phyloP scores from a whole-genome alignment of 176 grass and related monocot species.

The Neostapfia colusana region DNA sequence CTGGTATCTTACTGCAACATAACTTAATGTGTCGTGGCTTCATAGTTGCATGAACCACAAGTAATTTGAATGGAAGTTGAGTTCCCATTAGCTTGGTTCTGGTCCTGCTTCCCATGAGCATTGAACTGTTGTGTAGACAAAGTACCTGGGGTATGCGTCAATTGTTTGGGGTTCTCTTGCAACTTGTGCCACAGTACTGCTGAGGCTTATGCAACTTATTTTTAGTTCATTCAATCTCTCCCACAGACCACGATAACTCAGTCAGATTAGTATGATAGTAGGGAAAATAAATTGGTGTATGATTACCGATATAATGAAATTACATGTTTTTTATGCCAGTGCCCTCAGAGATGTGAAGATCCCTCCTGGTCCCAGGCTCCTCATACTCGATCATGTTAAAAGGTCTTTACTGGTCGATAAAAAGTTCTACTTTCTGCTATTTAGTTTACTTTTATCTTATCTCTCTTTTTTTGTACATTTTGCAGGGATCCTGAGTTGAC shows the following conservation, averaged over 20 bases:
- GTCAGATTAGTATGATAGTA: neutral
- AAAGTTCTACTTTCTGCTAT: slow-evolving; percentile 3
- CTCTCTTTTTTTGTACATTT: slow-evolving; percentile 5
- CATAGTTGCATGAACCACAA: neutral
- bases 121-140: neutral
- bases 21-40: neutral
- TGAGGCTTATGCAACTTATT: neutral
- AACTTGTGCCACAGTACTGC: neutral
- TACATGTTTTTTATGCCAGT: slow-evolving; percentile 41
- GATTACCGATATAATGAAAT: slow-evolving; percentile 7
- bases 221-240: neutral
- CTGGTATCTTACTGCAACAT: neutral
- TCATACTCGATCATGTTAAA: slow-evolving; percentile 92
- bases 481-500: slow-evolving; percentile 62
- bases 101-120: too few relatives aligned
- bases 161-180: neutral
- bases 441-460: slow-evolving; percentile 23
- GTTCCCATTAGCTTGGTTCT: neutral
- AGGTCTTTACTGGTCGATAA: slow-evolving; percentile 49
- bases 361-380: slow-evolving; percentile 92
- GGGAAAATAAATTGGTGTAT: neutral
- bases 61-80: neutral
- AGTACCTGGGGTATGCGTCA: neutral
- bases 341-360: slow-evolving; percentile 96
- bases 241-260: neutral